Percentiles rank a stretch among this genome's conserved stretches.
These are phyloP conservation scores for Gentiana straminea DNA, from an alignment of 257 asterid species.

Conservation along the genomic window DNA sequence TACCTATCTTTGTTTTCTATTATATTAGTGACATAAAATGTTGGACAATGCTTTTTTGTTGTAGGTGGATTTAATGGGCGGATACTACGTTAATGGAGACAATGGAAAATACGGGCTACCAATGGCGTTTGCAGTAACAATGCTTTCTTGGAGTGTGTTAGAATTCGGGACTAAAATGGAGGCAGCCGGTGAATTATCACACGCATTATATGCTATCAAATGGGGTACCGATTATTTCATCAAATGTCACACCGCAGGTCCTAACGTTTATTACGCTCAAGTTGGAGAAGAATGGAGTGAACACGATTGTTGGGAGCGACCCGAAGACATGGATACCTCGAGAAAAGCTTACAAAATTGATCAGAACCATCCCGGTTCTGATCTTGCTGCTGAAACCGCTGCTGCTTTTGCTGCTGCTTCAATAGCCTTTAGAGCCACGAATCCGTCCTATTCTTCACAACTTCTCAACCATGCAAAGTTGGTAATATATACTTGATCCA, in stretches of 20 bases:
- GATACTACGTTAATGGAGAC: conserved; percentile 43
- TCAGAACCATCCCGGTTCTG: conserved; percentile 40
- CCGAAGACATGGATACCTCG: conserved; percentile 53
- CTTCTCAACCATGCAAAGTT: conserved; percentile 36
- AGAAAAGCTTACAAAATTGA: conserved; percentile 38
- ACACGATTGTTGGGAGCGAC: conserved; percentile 58
- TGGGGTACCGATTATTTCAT: conserved; percentile 44
- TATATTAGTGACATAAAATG: background rate
- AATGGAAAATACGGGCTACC: conserved; percentile 37
- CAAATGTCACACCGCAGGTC: conserved; percentile 17
- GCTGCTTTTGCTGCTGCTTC: conserved; percentile 63
- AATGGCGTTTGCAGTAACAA: conserved; percentile 35
- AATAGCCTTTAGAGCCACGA: conserved; percentile 24
- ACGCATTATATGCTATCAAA: conserved; percentile 19
- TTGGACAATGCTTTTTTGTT: background rate
- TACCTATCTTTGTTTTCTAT: too few species aligned
- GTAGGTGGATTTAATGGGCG: conserved; percentile 36
- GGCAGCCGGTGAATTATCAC: conserved; percentile 13
- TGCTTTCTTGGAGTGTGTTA: conserved; percentile 36
- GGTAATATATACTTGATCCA: conserved; percentile 11
- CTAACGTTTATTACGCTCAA: conserved; percentile 17
- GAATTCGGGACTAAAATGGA: conserved; percentile 19
- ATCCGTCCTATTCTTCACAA: conserved; percentile 33
- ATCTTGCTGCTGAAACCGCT: conserved; percentile 53
- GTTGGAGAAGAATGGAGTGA: conserved; percentile 50